A percentile compares a stretch with the other conserved stretches of the same genome.
These are phyloP conservation scores for Corymbia maculata DNA, from an alignment of 345 rosid species.

Conservation along the genomic window DNA sequence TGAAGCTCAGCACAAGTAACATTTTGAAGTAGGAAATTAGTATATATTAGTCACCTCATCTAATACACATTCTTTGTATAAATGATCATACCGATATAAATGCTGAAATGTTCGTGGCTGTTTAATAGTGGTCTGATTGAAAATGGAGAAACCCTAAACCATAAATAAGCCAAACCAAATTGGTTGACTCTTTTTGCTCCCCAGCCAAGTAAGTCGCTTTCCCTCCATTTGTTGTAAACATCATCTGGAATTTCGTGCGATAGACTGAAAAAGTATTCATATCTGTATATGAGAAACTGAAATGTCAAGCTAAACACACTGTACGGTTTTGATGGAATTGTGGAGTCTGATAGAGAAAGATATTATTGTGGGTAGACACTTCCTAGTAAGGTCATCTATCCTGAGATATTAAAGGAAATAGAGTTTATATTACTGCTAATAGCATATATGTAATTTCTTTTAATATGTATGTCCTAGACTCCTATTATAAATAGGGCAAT, in stretches of 20 bases:
- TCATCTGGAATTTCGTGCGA: constrained; percentile 85
- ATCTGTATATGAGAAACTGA: constrained; percentile 34
- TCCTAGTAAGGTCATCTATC: too few species aligned
- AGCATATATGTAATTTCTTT: too few species aligned
- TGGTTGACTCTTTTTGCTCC: neutral
- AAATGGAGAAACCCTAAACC: neutral
- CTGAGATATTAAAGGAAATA: too few species aligned
- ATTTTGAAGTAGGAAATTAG: too few species aligned
- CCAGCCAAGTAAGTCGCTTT: neutral
- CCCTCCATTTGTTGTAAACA: constrained; percentile 72
- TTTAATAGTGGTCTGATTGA: neutral
- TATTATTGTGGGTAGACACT: too few species aligned
- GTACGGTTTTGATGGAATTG: too few species aligned
- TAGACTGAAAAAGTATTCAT: constrained; percentile 14
- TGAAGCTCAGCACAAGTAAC: neutral
- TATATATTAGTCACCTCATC: rapidly evolving
- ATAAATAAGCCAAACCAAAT: neutral
- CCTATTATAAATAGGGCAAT: too few species aligned
- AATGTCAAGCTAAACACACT: neutral
- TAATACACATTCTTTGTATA: too few species aligned
- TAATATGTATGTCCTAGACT: too few species aligned
- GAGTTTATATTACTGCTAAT: too few species aligned
- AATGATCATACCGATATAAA: neutral
- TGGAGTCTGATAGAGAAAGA: too few species aligned
- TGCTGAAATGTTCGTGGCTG: neutral